phyloP scores from a whole-genome alignment of 169 alveolate genomes.

The Cytauxzoon felis region DNA sequence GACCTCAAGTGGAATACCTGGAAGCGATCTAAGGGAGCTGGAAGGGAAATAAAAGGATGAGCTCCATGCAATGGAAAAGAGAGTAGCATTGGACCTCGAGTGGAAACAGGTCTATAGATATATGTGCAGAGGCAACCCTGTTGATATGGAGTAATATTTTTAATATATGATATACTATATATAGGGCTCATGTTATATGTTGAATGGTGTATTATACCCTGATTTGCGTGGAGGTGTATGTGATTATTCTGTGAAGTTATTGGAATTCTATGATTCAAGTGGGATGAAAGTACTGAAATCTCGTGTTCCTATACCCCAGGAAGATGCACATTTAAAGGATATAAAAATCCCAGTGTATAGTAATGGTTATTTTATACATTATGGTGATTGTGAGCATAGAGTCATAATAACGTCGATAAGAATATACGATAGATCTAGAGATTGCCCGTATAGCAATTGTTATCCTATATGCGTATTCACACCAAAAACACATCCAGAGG shows the following conservation, averaged over 20 bases:
- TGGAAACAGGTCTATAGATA: too few relatives aligned
- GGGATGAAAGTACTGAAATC: constrained; percentile 59
- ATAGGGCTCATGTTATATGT: constrained; percentile 74
- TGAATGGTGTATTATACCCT: constrained; percentile 77
- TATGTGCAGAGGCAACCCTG: too few relatives aligned
- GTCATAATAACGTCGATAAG: constrained; percentile 71
- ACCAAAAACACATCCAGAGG: constrained; percentile 63
- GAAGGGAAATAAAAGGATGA: too few relatives aligned
- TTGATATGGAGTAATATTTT: too few relatives aligned
- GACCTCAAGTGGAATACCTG: too few relatives aligned
- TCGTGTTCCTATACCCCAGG: constrained; percentile 60
- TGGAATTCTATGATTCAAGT: constrained; percentile 20
- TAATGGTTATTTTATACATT: constrained; percentile 74
- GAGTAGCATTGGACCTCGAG: too few relatives aligned
- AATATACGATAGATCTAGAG: constrained; percentile 54
- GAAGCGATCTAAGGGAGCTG: too few relatives aligned
- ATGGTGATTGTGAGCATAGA: constrained; percentile 84
- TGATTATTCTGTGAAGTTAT: constrained; percentile 58
- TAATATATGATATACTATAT: background rate
- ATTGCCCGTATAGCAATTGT: constrained; percentile 63
- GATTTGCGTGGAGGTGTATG: constrained; percentile 67
- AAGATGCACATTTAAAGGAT: constrained; percentile 61
- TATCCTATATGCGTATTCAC: constrained; percentile 75
- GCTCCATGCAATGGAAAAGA: too few relatives aligned
- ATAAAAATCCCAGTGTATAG: constrained; percentile 69